phyloP scores from a whole-genome alignment of 345 rosid genomes.

The Ceriops decandra region DNA sequence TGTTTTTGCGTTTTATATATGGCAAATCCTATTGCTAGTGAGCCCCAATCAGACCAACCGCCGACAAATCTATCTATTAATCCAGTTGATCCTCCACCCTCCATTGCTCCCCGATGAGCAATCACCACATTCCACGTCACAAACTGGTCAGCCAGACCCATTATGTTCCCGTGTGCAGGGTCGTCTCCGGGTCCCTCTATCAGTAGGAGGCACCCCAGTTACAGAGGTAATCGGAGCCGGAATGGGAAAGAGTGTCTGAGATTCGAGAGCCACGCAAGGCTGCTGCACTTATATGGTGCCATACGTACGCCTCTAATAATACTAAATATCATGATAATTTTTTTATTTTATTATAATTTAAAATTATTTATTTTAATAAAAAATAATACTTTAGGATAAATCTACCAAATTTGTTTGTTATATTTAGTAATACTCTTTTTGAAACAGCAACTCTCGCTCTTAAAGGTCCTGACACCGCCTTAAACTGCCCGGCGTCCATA shows the following conservation, averaged over 20 bases:
- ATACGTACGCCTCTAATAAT: constrained; percentile 9
- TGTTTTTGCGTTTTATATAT: neutral
- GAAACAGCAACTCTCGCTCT: constrained; percentile 75
- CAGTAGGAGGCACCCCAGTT: constrained; percentile 39
- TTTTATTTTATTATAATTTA: no score
- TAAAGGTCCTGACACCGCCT: constrained; percentile 50
- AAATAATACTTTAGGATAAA: no score
- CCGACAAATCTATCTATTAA: constrained; percentile 11
- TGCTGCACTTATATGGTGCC: constrained; percentile 60
- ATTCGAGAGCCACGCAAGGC: constrained; percentile 72
- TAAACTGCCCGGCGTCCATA: constrained; percentile 52
- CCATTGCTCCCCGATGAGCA: constrained; percentile 4
- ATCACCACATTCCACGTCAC: constrained; percentile 15
- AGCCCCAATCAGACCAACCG: constrained; percentile 1
- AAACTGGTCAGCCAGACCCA: constrained; percentile 12
- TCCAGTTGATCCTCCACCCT: constrained; percentile 7
- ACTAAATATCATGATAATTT: no score
- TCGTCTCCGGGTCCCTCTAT: neutral
- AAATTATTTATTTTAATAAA: no score
- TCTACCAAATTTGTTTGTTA: no score
- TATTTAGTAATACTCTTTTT: no score
- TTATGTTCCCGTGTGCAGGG: constrained; percentile 16
- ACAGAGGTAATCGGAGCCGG: constrained; percentile 55
- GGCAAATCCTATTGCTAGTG: neutral
- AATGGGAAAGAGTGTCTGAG: constrained; percentile 82